Evolutionary conservation across 2,329 filamentous ascomycete species (phyloP), one percentile per base, ranked within the genome.

Genomic region (Fusarium marasasianum): DNA sequence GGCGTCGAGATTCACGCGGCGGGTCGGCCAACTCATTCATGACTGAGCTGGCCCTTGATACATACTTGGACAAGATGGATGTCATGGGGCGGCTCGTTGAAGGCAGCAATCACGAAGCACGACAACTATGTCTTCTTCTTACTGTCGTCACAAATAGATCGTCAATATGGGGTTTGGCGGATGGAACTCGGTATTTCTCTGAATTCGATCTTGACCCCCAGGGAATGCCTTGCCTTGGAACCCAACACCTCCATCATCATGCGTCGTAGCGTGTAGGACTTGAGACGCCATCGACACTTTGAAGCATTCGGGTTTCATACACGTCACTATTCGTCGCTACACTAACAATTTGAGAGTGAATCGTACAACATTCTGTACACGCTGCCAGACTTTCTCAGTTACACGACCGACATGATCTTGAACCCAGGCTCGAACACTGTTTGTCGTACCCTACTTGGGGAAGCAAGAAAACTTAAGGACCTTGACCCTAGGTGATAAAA

Each of bases 1-100:
- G 55, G 60, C 37, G 64, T 44, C 45, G 43, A 56, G 24, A 37
- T 69, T 63, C 48, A 64, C 50, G 38, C 47, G 55, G 66, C 70
- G 63, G 56, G 56, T 60, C 54, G 45, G 66, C 71, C 66, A 74
- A 53, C 71, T 71, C 71, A 53, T 72, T 68, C 71, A 74, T 31
- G 57, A 54, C 66, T 74, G 53, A 74, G 71, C 50, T 74, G 66
- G 53, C 56, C 35, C 40, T 37, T 53, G 37, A 57, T 58, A 54
- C 63, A 48, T 57, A 47, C 61, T 41, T 48, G 47, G 54, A 48
- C 41, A 41, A 44, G 17, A 35, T 35, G 33, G 24, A 41, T 64
- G 43, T 62, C 31, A 47, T 37, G 51, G 58, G 60, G n/a, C 56
- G 50, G 29, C 37, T 35, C 11, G 45, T 47, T n/a, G 33, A 22